Evolutionary conservation across 805 yeast species (phyloP), one percentile per base, ranked within the genome.

Genomic region (Candida easanensis): DNA sequence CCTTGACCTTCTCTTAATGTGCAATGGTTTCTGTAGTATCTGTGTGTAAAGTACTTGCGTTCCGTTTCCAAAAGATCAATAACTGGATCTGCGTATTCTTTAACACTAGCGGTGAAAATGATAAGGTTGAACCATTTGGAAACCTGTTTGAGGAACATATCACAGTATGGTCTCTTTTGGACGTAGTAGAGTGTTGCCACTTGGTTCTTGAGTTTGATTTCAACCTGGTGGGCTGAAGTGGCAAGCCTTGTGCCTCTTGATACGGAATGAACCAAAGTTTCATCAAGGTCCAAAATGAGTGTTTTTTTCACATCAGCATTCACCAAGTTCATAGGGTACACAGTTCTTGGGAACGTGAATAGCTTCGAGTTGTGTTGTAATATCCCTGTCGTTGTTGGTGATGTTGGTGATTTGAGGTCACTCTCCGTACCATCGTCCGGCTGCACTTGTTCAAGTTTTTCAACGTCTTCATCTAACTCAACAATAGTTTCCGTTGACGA

Each of bases 71-170:
- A 70, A 81, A 90, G 87, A 64, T 91, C 91, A 40, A 93, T 87
- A 39, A 93, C 95, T 0, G 99, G 98, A 58, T 93, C 99, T 0
- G 99, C 98, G 58, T 93, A 93, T 60, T 88, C 96, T 62, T 82
- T 79, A 48, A 93, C 90, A 31, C 95, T 84, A 2, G 99, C 99
- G 0, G 99, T 93, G 70, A 93, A 93, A 9, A 95, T 80, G 25
- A 89, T 90, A 33, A 93, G 68, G 53, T 88, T 84, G 65, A 78
- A 93, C 97, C 97, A 91, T 54, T 79, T 79, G 40, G 83, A 71
- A 8, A 89, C 93, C 48, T 82, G 82, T 46, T 78, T 70, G 20
- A 93, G 69, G 57, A 93, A 93, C 50, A 80, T 77, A 62, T 88
- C 96, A 61, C 97, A 93, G 59, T 74, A 84, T 0, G 99, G 99